Evolutionary conservation across 805 yeast species (phyloP).

Genomic region (Ogataea methanolica): DNA sequence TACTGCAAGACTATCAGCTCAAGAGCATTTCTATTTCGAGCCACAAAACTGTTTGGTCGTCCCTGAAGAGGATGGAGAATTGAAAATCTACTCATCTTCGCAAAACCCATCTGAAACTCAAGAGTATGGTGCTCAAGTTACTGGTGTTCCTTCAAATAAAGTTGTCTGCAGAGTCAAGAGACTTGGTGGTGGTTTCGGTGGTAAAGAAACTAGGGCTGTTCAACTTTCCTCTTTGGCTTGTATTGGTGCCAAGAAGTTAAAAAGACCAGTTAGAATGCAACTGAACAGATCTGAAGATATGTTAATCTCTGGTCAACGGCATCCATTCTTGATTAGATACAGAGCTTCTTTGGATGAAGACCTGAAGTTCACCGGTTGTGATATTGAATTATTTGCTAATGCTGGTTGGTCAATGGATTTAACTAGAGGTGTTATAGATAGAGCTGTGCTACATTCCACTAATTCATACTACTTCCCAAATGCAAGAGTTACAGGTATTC

Average conservation of each 20-base stretch:
- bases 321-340: slow-evolving; percentile 42
- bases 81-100: slow-evolving; percentile 38
- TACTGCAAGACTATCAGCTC: slow-evolving; percentile 38
- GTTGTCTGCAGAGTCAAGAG: slow-evolving; percentile 39
- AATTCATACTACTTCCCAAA: slow-evolving; percentile 41
- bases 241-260: slow-evolving; percentile 38
- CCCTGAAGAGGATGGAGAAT: slow-evolving; percentile 44
- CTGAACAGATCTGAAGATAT: slow-evolving; percentile 40
- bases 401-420: slow-evolving; percentile 48
- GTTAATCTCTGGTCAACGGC: slow-evolving; percentile 43
- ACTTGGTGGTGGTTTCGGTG: slow-evolving; percentile 49
- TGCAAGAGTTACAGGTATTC: slow-evolving; percentile 33
- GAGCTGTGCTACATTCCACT: slow-evolving; percentile 40
- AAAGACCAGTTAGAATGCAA: slow-evolving; percentile 38
- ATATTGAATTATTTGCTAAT: slow-evolving; percentile 37
- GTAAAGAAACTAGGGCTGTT: slow-evolving; percentile 41
- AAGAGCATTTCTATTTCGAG: slow-evolving; percentile 46
- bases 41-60: slow-evolving; percentile 40
- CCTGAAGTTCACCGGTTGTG: slow-evolving; percentile 36
- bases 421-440: slow-evolving; percentile 44
- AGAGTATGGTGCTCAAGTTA: slow-evolving; percentile 36
- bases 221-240: slow-evolving; percentile 36
- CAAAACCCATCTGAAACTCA: slow-evolving; percentile 45
- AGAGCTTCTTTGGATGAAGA: slow-evolving; percentile 38
- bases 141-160: slow-evolving; percentile 38